These are phyloP conservation scores for Uronychia binucleata DNA, from an alignment of 73 alveolate genomes.

Conservation along the genomic window DNA sequence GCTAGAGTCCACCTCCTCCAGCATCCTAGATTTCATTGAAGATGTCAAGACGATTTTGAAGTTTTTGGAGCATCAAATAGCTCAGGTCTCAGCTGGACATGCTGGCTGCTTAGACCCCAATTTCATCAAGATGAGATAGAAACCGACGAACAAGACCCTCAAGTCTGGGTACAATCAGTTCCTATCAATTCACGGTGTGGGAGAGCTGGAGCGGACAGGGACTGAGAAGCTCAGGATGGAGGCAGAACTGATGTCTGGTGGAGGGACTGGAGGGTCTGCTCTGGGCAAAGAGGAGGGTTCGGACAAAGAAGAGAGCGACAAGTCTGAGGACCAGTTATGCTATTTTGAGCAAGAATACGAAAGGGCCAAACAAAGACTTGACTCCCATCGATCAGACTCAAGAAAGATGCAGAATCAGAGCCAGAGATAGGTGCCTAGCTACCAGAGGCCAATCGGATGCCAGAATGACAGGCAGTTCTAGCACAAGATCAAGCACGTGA, in stretches of 20 bases:
- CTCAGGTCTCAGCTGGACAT: too few species aligned
- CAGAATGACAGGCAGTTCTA: neutral
- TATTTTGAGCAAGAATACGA: neutral
- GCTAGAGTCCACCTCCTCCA: neutral
- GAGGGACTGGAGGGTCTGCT: neutral
- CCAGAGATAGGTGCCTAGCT: neutral
- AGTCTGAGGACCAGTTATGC: neutral
- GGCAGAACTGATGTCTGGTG: too few species aligned
- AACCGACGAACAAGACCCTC: neutral
- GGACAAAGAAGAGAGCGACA: neutral
- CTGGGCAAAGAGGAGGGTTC: neutral
- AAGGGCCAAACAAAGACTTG: too few species aligned
- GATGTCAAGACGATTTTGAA: neutral
- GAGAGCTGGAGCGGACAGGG: neutral
- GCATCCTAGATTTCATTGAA: neutral
- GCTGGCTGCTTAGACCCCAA: neutral
- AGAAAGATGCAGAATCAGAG: neutral
- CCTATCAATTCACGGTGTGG: neutral
- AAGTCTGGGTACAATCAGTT: neutral
- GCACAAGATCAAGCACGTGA: neutral
- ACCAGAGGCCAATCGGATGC: neutral
- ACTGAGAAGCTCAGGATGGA: too few species aligned
- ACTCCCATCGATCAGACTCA: too few species aligned
- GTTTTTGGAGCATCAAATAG: too few species aligned
- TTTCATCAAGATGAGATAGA: neutral